Base-by-base conservation (phyloP, 2,329 filamentous ascomycete genomes). In the Aphanoascus verrucosus region DNA sequence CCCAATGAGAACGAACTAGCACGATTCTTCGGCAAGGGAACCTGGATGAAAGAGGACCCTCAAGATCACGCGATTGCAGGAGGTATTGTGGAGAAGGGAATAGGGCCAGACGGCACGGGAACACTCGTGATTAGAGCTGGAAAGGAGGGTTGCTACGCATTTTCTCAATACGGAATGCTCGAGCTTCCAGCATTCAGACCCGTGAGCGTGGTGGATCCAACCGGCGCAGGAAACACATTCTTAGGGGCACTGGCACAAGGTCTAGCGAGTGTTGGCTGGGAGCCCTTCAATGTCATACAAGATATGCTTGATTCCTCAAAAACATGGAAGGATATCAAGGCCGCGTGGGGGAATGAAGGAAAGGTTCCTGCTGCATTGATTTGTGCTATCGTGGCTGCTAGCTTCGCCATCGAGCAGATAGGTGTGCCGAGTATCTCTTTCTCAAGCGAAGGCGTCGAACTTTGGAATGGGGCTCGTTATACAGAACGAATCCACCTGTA, bases 381-480 rank as follows among this genome's bases (percentile, higher is more conserved):
- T 0, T 91, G 85, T 81, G 93, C 84, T 3, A 85, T 81, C 44
- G 78, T 97, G 5, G 85, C 88, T 1, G 91, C 93, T 6, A 90
- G 89, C 63, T 93, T 95, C 68, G 88, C 88, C 14, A 94, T 98
- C 62, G 90, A 98, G 70, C 93, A 98, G 68, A 83, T 94, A 50
- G 91, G 93, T 0, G 80, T 94, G 67, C 91, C 91, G 15, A 57
- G 55, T 17, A 62, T 71, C 19, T 64, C 65, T 47, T 57, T 54
- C 41, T 52, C 62, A 55, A 60, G 57, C 5, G 59, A 64, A 52
- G 69, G 64, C 38, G 62, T 62, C 49, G 70, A 73, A 57, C 59
- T 64, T 58, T 75, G 72, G 72, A 75, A 75, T 61, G 68, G 65
- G 58, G 64, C 64, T 67, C 64, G 65, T 65, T 72, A 72, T 62